A percentile compares a stretch with the other conserved stretches of the same genome.
These are phyloP conservation scores for Kluyveromyces wickerhamii DNA, from an alignment of 805 yeast species.

Conservation along the genomic window DNA sequence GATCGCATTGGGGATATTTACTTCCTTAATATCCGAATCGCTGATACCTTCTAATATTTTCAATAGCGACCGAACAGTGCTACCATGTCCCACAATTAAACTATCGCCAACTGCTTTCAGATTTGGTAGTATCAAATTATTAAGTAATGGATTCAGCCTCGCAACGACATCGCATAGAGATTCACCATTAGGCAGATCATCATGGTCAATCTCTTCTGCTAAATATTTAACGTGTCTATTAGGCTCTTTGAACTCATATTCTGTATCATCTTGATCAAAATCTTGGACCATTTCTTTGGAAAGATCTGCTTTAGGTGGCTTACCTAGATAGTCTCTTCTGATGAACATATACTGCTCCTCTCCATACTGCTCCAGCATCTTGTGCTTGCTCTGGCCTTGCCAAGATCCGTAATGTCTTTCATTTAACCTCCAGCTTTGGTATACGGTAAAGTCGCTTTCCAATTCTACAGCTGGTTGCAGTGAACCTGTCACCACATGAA, in stretches of 20 bases:
- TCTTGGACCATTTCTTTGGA: slow-evolving; percentile 34
- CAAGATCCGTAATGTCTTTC: slow-evolving; percentile 80
- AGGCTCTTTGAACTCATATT: slow-evolving; percentile 32
- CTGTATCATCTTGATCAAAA: slow-evolving; percentile 24
- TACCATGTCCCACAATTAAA: slow-evolving; percentile 72
- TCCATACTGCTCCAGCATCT: slow-evolving; percentile 58
- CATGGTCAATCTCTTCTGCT: slow-evolving; percentile 32
- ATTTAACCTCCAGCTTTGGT: slow-evolving; percentile 71
- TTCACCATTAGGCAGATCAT: slow-evolving; percentile 58
- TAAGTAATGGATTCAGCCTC: slow-evolving; percentile 53
- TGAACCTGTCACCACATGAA: slow-evolving; percentile 17
- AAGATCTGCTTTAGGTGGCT: slow-evolving; percentile 44
- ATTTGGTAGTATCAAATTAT: slow-evolving; percentile 39
- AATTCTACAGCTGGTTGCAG: slow-evolving; percentile 7
- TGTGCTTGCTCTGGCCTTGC: slow-evolving; percentile 71
- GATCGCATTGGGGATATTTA: slow-evolving; percentile 78
- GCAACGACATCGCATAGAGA: slow-evolving; percentile 64
- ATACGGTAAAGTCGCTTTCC: slow-evolving; percentile 42
- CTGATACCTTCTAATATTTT: slow-evolving; percentile 58
- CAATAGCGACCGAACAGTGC: slow-evolving; percentile 67
- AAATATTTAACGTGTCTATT: slow-evolving; percentile 27
- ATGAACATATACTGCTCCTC: slow-evolving; percentile 66
- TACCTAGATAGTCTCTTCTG: slow-evolving; percentile 73
- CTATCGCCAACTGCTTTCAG: slow-evolving; percentile 45
- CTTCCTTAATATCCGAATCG: slow-evolving; percentile 60